Base-by-base conservation (phyloP, 805 yeast genomes). In the Yarrowia yakushimensis region DNA sequence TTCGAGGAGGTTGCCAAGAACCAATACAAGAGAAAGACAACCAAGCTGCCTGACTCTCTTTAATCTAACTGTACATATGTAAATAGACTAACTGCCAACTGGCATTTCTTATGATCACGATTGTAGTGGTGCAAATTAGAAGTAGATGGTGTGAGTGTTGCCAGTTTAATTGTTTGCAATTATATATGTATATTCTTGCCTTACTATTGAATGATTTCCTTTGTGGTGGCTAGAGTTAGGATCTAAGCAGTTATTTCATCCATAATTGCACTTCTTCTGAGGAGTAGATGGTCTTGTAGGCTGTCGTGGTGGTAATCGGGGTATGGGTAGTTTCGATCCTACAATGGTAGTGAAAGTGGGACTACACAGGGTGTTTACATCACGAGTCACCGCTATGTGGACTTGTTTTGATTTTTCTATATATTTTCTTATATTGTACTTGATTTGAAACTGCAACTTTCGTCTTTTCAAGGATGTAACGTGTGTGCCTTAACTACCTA, bases 1-100 rank as follows among this genome's bases (percentile, higher is more conserved):
- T 36, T 52, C 25, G 43, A 52, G 59, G 59, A 52, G 43, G 59
- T 52, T 1, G 59, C 59, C 59, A 52, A 52, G 59, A 52, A 52
- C 59, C 59, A 52, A 36, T 34, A 34, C 43, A 52, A 52, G 59
- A 52, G 59, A 52, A 52, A 52, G 59, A 36, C 59, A 31, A 36
- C 59, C 59, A 52, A 52, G 59, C 25, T 52, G 42, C 59, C 59
- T 10, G 59, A 15, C 33, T 52, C 59, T 36, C 43, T 52, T 17
- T 52, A 52, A 34, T 25, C 22, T 27, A 18, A 39, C 57, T 52
- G 59, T 52, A 52, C 59, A 52, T 52, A 52, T 52, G 59, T 52
- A 52, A 52, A 52, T 52, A 52, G 59, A 52, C 59, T 52, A 52
- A 52, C 59, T 52, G 59, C 42, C 37, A 15, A 9, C 15, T 9